These are phyloP conservation scores for Penicillium expansum DNA, from an alignment of 2,329 filamentous ascomycete genomes.

Conservation along the genomic window DNA sequence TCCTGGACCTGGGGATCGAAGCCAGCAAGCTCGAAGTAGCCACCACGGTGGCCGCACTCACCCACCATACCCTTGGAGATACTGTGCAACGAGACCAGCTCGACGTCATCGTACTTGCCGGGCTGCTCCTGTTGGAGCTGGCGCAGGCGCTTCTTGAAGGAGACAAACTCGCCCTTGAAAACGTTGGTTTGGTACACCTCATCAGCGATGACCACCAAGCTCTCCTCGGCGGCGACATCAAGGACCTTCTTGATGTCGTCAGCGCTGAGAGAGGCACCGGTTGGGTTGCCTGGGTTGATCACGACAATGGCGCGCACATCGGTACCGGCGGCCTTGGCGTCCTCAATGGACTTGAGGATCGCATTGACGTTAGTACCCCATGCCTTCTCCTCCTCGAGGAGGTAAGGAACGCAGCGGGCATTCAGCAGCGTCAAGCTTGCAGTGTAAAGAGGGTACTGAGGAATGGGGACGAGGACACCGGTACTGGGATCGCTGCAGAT, in stretches of 20 bases:
- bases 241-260: constrained; percentile 81
- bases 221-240: constrained; percentile 78
- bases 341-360: constrained; percentile 70
- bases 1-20: constrained; percentile 82
- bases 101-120: constrained; percentile 76
- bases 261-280: constrained; percentile 77
- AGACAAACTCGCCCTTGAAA: constrained; percentile 89
- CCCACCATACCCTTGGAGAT: constrained; percentile 98
- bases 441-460: constrained; percentile 97
- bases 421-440: constrained; percentile 84
- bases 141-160: constrained; percentile 87
- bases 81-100: constrained; percentile 89
- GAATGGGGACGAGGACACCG: constrained; percentile 90
- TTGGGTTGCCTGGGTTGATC: constrained; percentile 98
- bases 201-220: constrained; percentile 86
- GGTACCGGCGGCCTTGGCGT: constrained; percentile 72
- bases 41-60: constrained; percentile 95
- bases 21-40: constrained; percentile 93
- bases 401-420: constrained; percentile 86
- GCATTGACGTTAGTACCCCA: constrained; percentile 87
- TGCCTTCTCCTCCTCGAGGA: constrained; percentile 77
- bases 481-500: constrained; percentile 75
- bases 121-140: constrained; percentile 70
- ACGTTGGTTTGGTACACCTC: constrained; percentile 99
- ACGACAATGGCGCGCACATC: constrained; percentile 92